Conservation (phyloP, 2,329 filamentous ascomycete genomes). For the Alternaria triticimaculans region DNA sequence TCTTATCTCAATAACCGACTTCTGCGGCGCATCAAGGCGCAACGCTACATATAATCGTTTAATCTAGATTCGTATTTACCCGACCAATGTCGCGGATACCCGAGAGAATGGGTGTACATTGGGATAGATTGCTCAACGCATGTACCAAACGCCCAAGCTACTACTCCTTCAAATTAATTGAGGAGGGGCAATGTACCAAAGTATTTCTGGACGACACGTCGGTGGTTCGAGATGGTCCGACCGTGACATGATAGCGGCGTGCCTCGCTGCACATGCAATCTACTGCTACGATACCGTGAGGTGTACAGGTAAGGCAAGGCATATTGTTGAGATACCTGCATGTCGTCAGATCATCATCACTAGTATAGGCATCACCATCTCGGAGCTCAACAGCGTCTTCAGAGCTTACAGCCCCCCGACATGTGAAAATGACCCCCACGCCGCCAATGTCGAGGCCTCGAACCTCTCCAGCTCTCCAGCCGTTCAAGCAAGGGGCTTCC, state of each 20-base stretch:
- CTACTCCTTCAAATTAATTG: slow-evolving; percentile 4
- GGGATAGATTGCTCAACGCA: not conserved
- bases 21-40: not conserved
- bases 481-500: not conserved
- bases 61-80: slow-evolving; percentile 11
- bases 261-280: not conserved
- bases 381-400: not conserved
- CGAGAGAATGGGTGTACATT: not conserved
- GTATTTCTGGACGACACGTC: slow-evolving; percentile 5
- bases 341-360: slow-evolving; percentile 7
- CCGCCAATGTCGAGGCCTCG: not conserved
- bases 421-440: slow-evolving; percentile 6
- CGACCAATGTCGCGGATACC: slow-evolving; percentile 4
- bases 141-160: not conserved
- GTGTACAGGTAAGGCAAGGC: not conserved
- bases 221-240: not conserved
- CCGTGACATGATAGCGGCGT: not conserved
- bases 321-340: slow-evolving; percentile 12
- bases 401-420: not conserved
- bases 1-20: slow-evolving; percentile 7
- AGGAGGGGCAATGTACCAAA: slow-evolving; percentile 4
- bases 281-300: not conserved
- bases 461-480: not conserved
- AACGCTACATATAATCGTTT: slow-evolving; percentile 3
- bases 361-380: not conserved